Percentiles rank a stretch among this genome's conserved stretches.
Evolutionary conservation across 2,329 filamentous ascomycete genomes (phyloP).

Genomic region (Penicillium hesseltinei): DNA sequence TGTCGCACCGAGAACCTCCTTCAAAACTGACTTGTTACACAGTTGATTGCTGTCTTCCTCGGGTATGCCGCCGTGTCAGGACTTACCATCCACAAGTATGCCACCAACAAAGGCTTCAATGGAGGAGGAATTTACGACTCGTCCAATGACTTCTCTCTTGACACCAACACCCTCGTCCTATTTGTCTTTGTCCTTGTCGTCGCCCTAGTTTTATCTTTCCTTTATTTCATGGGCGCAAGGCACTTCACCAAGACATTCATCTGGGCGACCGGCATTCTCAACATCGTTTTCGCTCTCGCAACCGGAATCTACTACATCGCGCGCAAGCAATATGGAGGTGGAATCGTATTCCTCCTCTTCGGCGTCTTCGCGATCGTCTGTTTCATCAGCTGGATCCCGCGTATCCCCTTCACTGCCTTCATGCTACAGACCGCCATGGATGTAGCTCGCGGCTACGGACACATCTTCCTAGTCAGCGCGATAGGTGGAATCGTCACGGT

Average conservation of each 20-base stretch:
- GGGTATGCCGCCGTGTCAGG: conserved; percentile 77
- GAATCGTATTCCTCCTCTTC: conserved; percentile 84
- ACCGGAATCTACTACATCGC: conserved; percentile 85
- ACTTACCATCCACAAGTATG: conserved; percentile 72
- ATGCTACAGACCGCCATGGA: conserved; percentile 87
- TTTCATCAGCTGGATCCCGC: conserved; percentile 83
- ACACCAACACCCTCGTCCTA: conserved; percentile 81
- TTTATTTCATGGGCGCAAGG: conserved; percentile 73
- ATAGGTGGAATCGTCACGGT: conserved; percentile 74
- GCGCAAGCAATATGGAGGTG: conserved; percentile 73
- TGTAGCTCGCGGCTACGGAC: conserved; percentile 77
- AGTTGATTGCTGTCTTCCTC: conserved; percentile 68
- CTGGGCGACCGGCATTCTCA: conserved; percentile 86
- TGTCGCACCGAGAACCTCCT: not conserved
- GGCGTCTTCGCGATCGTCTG: conserved; percentile 74
- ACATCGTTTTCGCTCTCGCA: conserved; percentile 78
- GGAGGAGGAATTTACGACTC: conserved; percentile 73
- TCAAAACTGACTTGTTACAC: not conserved
- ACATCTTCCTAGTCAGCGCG: conserved; percentile 83
- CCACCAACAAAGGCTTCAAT: conserved; percentile 59
- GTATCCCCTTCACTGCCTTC: conserved; percentile 86
- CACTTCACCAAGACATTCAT: conserved; percentile 86
- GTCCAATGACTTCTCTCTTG: conserved; percentile 64
- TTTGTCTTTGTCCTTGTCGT: conserved; percentile 76
- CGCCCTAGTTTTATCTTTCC: conserved; percentile 71